Base-by-base conservation (phyloP, 1,284 basidiomycete genomes). In the Marasmius fiardii region DNA sequence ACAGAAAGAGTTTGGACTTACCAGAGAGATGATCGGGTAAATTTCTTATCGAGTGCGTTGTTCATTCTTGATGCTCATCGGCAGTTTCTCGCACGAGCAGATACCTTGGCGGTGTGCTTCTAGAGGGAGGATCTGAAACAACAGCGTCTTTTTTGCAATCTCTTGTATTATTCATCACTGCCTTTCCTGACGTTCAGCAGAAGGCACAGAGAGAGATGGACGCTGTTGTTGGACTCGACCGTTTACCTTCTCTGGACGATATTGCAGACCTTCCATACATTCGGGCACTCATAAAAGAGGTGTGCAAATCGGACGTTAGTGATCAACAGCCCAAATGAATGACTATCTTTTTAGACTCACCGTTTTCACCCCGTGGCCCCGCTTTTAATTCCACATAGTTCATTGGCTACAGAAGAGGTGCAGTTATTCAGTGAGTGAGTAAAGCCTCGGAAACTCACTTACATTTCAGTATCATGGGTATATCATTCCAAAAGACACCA, bases 181-280 rank as follows among this genome's bases (percentile, higher is more conserved):
- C 61, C 0, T 60, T 61, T 52, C 68, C 68, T 10, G 65, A 68
- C 2, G 57, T 63, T 2, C 67, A 68, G 51, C 48, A 51, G 0
- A 60, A 59, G 18, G 67, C 66, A 0, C 67, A 67, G 18, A 63
- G 58, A 18, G 68, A 69, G 51, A 50, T 70, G 24, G 69, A 71
- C 50, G 43, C 52, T 2, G 61, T 70, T 1, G 51, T 70, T 24
- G 63, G 63, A n/a, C 41, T 54, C 4, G 55, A 61, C 10, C 58
- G 57, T 16, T 57, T 62, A 51, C 69, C 69, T 2, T 59, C 53
- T 2, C 44, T 64, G 26, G 60, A 64, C 1, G 69, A 71, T 28
- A 56, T 63, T 33, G 57, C 18, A 63, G 63, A 16, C 67, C 64
- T 5, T 47, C n/a, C n/a, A n/a, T n/a, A n/a, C n/a, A n/a, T n/a